These are phyloP conservation scores for Barbarea vulgaris DNA, from an alignment of 345 rosid genomes.

Conservation along the genomic window DNA sequence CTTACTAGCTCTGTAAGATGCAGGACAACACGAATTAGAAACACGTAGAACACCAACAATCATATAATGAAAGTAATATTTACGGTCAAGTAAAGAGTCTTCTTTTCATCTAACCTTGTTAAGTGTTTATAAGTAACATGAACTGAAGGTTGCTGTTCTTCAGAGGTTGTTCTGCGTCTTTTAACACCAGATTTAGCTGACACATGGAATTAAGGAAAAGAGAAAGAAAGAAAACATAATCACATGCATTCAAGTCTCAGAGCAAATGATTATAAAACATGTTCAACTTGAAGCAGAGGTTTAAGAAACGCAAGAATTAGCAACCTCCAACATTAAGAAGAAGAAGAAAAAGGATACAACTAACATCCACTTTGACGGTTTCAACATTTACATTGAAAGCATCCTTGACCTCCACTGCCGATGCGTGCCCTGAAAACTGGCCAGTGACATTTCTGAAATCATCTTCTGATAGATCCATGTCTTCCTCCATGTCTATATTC, in stretches of 20 bases:
- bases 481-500: slow-evolving; percentile 40
- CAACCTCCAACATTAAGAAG: slow-evolving; percentile 9
- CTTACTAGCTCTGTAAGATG: slow-evolving; percentile 73
- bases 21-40: slow-evolving; percentile 5
- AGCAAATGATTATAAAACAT: neutral
- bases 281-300: slow-evolving; percentile 2
- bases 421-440: slow-evolving; percentile 37
- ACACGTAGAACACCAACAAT: slow-evolving; percentile 1
- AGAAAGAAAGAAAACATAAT: slow-evolving; percentile 22
- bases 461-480: slow-evolving; percentile 43
- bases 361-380: slow-evolving; percentile 47
- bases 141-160: slow-evolving; percentile 70
- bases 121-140: slow-evolving; percentile 68
- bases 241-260: slow-evolving; percentile 22
- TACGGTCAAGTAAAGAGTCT: neutral
- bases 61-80: neutral
- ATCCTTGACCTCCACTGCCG: slow-evolving; percentile 44
- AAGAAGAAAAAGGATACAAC: slow-evolving; percentile 58
- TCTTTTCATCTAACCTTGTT: slow-evolving; percentile 61
- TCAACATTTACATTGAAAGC: slow-evolving; percentile 46
- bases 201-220: slow-evolving; percentile 58
- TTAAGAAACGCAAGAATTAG: neutral
- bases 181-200: slow-evolving; percentile 70
- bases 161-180: slow-evolving; percentile 59
- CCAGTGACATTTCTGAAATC: slow-evolving; percentile 45